Evolutionary conservation across 2,329 filamentous ascomycete species (phyloP).

Genomic region (Xylariales sp.): DNA sequence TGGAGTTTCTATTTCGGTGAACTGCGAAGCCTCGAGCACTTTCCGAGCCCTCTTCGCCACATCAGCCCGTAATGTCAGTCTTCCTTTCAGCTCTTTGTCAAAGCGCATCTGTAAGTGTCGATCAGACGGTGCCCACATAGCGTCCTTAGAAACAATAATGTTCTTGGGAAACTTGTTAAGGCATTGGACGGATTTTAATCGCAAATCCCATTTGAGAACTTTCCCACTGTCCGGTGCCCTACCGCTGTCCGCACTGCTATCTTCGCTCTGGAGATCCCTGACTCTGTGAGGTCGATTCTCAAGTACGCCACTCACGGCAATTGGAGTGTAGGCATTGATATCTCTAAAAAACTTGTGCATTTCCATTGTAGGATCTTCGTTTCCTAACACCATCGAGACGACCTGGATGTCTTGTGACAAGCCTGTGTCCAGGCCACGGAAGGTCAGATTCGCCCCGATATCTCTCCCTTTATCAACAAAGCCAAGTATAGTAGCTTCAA

Average conservation of each 20-base stretch:
- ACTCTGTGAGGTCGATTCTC: too few relatives aligned
- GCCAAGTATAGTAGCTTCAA: constrained; percentile 55
- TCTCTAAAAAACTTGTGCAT: constrained; percentile 38
- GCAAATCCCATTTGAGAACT: constrained; percentile 57
- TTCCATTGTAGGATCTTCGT: constrained; percentile 30
- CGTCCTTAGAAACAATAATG: constrained; percentile 70
- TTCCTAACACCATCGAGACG: constrained; percentile 40
- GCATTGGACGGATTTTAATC: constrained; percentile 55
- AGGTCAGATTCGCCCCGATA: constrained; percentile 64
- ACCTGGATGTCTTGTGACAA: constrained; percentile 30
- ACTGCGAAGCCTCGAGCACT: constrained; percentile 45
- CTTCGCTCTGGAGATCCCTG: too few relatives aligned
- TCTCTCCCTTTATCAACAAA: constrained; percentile 67
- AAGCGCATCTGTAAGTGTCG: constrained; percentile 85
- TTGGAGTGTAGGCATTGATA: constrained; percentile 47
- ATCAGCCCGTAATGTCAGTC: constrained; percentile 65
- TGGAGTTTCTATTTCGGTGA: constrained; percentile 81
- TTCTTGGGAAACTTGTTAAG: constrained; percentile 72
- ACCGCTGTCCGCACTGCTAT: too few relatives aligned
- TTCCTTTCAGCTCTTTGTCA: constrained; percentile 58
- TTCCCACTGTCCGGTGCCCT: too few relatives aligned
- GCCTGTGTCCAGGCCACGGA: constrained; percentile 50
- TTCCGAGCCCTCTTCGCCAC: constrained; percentile 30
- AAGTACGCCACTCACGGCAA: constrained; percentile 40
- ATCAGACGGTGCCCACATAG: constrained; percentile 67